These are phyloP conservation scores for Cladosporium sphaerospermum DNA, from an alignment of 2,329 filamentous ascomycete genomes.

Conservation along the genomic window DNA sequence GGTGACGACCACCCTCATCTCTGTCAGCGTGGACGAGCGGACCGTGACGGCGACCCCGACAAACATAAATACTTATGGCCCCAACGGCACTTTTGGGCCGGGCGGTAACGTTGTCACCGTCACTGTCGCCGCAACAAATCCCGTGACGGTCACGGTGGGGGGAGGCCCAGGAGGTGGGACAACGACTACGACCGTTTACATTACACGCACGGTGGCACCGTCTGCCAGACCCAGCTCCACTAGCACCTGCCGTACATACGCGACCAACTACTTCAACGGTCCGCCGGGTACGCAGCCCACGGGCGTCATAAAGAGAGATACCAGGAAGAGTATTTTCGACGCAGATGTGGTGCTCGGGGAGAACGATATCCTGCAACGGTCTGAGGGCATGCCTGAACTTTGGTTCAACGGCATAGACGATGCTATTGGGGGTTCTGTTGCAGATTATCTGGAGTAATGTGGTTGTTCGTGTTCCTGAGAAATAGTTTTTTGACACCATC, in stretches of 20 bases:
- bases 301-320: constrained; percentile 3
- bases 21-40: constrained; percentile 13
- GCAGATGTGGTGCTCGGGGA: constrained; percentile 10
- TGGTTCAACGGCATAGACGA: constrained; percentile 1
- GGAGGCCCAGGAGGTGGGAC: constrained; percentile 7
- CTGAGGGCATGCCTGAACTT: constrained; percentile 5
- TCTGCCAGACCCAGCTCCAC: constrained; percentile 10
- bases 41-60: constrained; percentile 15
- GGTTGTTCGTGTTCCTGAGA: not conserved
- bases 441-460: not conserved
- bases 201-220: constrained; percentile 10
- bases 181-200: constrained; percentile 14
- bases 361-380: constrained; percentile 1
- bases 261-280: constrained; percentile 26
- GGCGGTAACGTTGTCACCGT: constrained; percentile 19
- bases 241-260: constrained; percentile 22
- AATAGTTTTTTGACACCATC: not conserved
- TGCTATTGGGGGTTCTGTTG: not conserved
- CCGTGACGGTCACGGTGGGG: not conserved
- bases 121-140: constrained; percentile 13
- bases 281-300: constrained; percentile 15
- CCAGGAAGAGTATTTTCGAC: constrained; percentile 21
- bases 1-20: constrained; percentile 17
- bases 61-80: not conserved
- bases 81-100: not conserved